Conservation (phyloP, 179 eudicot genomes). For the Corrigiola litoralis region DNA sequence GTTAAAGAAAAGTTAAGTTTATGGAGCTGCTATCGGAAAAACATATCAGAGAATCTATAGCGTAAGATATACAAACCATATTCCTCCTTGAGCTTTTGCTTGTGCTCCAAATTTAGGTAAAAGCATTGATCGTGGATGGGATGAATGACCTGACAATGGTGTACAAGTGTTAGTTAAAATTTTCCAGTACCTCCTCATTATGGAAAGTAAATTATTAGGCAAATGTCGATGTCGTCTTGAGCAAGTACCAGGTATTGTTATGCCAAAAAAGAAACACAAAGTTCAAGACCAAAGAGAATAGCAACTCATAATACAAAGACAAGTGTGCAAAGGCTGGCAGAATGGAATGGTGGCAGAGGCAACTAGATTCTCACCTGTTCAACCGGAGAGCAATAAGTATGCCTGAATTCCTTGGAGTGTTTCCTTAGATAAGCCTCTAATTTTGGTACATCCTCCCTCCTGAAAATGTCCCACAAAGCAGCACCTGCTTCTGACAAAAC, state of each 20-base stretch:
- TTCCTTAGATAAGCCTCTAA: slow-evolving; percentile 54
- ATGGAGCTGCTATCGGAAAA: neutral
- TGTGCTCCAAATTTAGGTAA: slow-evolving; percentile 58
- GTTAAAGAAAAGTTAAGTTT: neutral
- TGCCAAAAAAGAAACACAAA: slow-evolving; percentile 12
- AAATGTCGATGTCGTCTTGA: neutral
- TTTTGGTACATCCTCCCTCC: slow-evolving; percentile 76
- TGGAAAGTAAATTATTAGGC: neutral
- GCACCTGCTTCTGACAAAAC: slow-evolving; percentile 34
- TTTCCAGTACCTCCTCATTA: neutral
- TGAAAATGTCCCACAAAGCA: slow-evolving; percentile 87
- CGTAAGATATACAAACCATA: slow-evolving; percentile 44
- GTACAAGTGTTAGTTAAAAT: neutral
- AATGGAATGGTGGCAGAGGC: no score
- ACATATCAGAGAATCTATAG: neutral
- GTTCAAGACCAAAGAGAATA: slow-evolving; percentile 20
- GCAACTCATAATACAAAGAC: neutral
- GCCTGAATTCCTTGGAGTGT: slow-evolving; percentile 67
- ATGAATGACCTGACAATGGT: slow-evolving; percentile 42
- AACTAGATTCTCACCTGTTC: slow-evolving; percentile 48
- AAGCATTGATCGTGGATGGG: slow-evolving; percentile 77
- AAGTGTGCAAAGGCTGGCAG: no score
- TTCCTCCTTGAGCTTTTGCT: slow-evolving; percentile 62
- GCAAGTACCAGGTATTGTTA: neutral
- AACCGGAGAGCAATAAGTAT: slow-evolving; percentile 58